Evolutionary conservation across 2,329 filamentous ascomycete species (phyloP), one percentile per base, ranked within the genome.

Genomic region (Talaromyces sp.): DNA sequence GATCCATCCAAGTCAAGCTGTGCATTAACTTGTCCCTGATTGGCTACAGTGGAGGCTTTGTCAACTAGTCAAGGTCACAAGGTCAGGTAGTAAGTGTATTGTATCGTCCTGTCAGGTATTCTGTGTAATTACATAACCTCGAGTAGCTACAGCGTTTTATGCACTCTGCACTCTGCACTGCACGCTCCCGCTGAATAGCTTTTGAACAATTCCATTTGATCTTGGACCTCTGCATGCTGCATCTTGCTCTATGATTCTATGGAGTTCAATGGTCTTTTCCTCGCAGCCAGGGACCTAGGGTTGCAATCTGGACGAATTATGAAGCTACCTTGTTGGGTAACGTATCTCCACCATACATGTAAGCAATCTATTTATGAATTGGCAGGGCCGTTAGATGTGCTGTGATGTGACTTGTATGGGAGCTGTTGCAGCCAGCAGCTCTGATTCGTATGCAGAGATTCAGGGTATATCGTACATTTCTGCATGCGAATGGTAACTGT

Each of bases 41-140:
- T 61, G 59, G 59, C 10, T 19, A 17, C 6, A 3, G 31, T 33
- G 31, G 50, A 54, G 50, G 27, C 50, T n/a, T 41, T 7, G 35
- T 43, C 47, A 13, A 31, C 27, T 31, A 31, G 27, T 31, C 17
- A n/a, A 41, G 60, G 60, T 62, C 60, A 62, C 60, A 62, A 62
- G 60, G 54, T 54, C 60, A 62, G 35, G 47, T 62, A 47, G 54
- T 47, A 11, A 27, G 60, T 35, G 33, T 25, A 6, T 6, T 9
- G 27, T 52, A 52, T 52, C 7, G 47, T 52, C 33, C n/a, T 52
- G 49, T 52, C 49, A n/a, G 15, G 49, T 31, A 50, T 4, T 33
- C 1, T 5, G 17, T 2, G 33, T 39, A 39, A 37, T 56, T 56
- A 56, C 52, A 35, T 15, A 17, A 17, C 25, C 33, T 37, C 52